These are phyloP conservation scores for Russula compacta DNA, from an alignment of 768 basidiomycete genomes.

Conservation along the genomic window DNA sequence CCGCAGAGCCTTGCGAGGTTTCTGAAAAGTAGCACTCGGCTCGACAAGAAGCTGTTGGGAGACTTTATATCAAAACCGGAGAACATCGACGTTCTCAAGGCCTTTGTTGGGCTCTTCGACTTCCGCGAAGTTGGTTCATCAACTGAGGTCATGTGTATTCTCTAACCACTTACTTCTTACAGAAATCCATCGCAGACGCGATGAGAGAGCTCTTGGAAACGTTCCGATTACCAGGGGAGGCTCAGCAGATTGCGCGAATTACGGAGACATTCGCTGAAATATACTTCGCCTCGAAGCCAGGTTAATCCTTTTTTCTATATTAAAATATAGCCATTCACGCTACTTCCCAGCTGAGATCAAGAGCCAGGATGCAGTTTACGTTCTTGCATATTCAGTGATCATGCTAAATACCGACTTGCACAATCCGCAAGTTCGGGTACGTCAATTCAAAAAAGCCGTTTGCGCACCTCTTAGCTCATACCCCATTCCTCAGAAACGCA, in stretches of 20 bases:
- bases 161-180: neutral
- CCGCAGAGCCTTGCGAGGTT: conserved; percentile 72
- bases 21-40: conserved; percentile 69
- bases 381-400: conserved; percentile 91
- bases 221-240: conserved; percentile 90
- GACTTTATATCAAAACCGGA: conserved; percentile 90
- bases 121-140: conserved; percentile 66
- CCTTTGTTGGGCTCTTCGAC: conserved; percentile 83
- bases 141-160: neutral
- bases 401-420: conserved; percentile 98
- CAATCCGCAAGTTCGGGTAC: conserved; percentile 83
- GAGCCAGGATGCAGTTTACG: conserved; percentile 86
- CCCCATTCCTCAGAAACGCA: conserved; percentile 63
- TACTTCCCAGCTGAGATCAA: conserved; percentile 66
- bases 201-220: conserved; percentile 90
- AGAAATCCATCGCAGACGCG: conserved; percentile 95
- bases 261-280: conserved; percentile 90
- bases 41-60: conserved; percentile 90
- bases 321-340: neutral
- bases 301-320: conserved; percentile 29
- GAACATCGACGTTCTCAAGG: conserved; percentile 73
- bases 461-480: neutral
- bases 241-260: conserved; percentile 89
- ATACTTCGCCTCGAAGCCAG: conserved; percentile 80
- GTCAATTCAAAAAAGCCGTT: conserved; percentile 22